phyloP scores from a whole-genome alignment of 164 flowering plant genomes.

The Nymphaea thermarum region DNA sequence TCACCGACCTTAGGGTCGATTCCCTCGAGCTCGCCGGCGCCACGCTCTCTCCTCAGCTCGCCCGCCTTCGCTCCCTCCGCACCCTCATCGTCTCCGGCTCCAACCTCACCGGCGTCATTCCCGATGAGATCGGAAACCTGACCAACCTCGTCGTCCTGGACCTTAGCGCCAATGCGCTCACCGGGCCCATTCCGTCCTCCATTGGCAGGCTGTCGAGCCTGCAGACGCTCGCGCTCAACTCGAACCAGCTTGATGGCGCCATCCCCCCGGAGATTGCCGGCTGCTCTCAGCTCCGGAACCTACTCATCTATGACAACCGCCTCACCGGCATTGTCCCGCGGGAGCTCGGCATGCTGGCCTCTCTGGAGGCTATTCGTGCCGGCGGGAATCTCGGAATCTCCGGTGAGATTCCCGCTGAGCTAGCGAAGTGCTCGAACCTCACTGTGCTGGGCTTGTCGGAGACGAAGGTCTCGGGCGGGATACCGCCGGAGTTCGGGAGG shows the following conservation, averaged over 20 bases:
- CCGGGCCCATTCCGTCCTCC: conserved; percentile 48
- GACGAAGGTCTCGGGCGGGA: conserved; percentile 39
- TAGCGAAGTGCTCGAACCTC: conserved; percentile 43
- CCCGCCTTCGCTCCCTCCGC: conserved; percentile 31
- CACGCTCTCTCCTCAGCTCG: conserved; percentile 30
- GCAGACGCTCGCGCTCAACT: conserved; percentile 42
- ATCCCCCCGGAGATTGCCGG: conserved; percentile 50
- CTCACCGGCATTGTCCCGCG: conserved; percentile 43
- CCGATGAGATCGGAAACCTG: conserved; percentile 41
- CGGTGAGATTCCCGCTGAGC: conserved; percentile 52
- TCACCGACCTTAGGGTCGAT: conserved; percentile 30
- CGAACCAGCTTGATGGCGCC: conserved; percentile 66
- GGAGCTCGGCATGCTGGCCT: conserved; percentile 37
- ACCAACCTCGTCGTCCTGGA: conserved; percentile 31
- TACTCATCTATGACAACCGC: conserved; percentile 49
- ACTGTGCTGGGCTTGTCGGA: conserved; percentile 45
- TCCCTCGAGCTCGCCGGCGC: conserved; percentile 35
- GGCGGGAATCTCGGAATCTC: conserved; percentile 75
- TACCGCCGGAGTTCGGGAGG: conserved; percentile 49
- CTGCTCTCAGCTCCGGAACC: conserved; percentile 35
- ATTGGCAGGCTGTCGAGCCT: conserved; percentile 48
- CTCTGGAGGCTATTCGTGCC: conserved; percentile 41
- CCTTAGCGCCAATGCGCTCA: conserved; percentile 52
- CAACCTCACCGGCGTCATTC: conserved; percentile 74
- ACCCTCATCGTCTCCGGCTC: conserved; percentile 57